Percentiles rank a stretch among this genome's conserved stretches.
phyloP scores from a whole-genome alignment of 2,329 filamentous ascomycete genomes.

The Penicillium sp. region DNA sequence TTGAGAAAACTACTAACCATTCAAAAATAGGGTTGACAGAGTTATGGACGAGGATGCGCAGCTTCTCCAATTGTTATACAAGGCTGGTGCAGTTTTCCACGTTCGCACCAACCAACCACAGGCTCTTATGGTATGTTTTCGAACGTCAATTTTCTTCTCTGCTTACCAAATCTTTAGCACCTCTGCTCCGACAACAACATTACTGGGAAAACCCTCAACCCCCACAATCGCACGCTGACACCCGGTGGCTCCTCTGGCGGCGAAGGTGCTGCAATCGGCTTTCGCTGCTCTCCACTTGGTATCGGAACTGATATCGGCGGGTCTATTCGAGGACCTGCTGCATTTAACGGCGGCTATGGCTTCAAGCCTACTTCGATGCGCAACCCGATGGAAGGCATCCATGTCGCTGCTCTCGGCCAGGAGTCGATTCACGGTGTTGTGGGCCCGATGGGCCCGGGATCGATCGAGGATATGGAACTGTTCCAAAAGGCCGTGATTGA shows the following conservation, averaged over 20 bases:
- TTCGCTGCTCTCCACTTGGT: slow-evolving; percentile 48
- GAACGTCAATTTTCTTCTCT: not conserved
- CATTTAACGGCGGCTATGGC: slow-evolving; percentile 50
- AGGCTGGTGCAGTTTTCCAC: slow-evolving; percentile 48
- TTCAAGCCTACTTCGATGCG: slow-evolving; percentile 46
- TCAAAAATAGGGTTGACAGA: slow-evolving; percentile 36
- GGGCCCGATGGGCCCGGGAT: slow-evolving; percentile 33
- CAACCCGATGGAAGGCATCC: slow-evolving; percentile 36
- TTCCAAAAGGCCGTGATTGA: slow-evolving; percentile 46
- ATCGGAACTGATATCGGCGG: slow-evolving; percentile 55
- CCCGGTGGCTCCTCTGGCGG: slow-evolving; percentile 51
- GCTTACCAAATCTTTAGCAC: slow-evolving; percentile 26
- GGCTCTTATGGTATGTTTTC: slow-evolving; percentile 39
- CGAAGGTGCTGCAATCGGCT: slow-evolving; percentile 48
- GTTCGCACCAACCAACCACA: slow-evolving; percentile 51
- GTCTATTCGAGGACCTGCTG: slow-evolving; percentile 50
- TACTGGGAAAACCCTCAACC: slow-evolving; percentile 46
- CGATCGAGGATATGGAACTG: slow-evolving; percentile 38
- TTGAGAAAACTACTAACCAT: not conserved
- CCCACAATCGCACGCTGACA: slow-evolving; percentile 44
- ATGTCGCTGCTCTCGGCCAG: slow-evolving; percentile 36
- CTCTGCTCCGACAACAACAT: slow-evolving; percentile 47
- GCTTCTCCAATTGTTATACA: slow-evolving; percentile 35
- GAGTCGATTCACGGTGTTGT: slow-evolving; percentile 44
- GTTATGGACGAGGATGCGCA: slow-evolving; percentile 41